Evolutionary conservation across 495 filamentous ascomycete genomes (phyloP).

Genomic region (Penicillium pulvis): DNA sequence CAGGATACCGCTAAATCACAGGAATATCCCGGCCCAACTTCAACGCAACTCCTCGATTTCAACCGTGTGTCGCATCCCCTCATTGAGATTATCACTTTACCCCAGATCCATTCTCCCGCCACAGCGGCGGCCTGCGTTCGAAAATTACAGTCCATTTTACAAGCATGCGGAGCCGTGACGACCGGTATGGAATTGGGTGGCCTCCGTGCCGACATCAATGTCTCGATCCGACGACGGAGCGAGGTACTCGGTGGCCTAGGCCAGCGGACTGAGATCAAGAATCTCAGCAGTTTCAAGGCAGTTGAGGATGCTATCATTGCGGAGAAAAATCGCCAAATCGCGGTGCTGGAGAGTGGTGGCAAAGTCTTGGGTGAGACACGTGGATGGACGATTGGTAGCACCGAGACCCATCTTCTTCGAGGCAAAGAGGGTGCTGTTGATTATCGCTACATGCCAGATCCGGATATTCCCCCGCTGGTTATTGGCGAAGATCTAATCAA

Average conservation of each 20-base stretch:
- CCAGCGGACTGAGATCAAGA: slow-evolving; percentile 96
- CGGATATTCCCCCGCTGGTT: slow-evolving; percentile 79
- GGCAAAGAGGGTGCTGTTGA: slow-evolving; percentile 98
- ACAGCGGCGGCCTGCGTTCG: slow-evolving; percentile 85
- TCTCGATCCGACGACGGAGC: slow-evolving; percentile 69
- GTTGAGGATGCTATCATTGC: slow-evolving; percentile 92
- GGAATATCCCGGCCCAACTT: slow-evolving; percentile 60
- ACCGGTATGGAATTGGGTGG: slow-evolving; percentile 93
- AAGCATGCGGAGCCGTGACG: slow-evolving; percentile 76
- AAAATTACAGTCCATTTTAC: slow-evolving; percentile 85
- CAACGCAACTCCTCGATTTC: slow-evolving; percentile 83
- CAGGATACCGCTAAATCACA: slow-evolving; percentile 97
- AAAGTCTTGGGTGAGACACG: slow-evolving; percentile 84
- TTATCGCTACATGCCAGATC: slow-evolving; percentile 98
- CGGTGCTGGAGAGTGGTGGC: slow-evolving; percentile 75
- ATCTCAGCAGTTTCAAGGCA: slow-evolving; percentile 89
- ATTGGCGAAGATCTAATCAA: slow-evolving; percentile 71
- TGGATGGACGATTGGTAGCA: slow-evolving; percentile 83
- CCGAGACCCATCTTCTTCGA: slow-evolving; percentile 72
- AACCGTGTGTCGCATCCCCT: slow-evolving; percentile 90
- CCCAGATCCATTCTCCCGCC: slow-evolving; percentile 78
- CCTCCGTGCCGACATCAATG: slow-evolving; percentile 91
- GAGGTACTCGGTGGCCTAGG: slow-evolving; percentile 61
- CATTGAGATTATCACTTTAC: slow-evolving; percentile 92
- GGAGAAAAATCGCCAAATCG: slow-evolving; percentile 87